phyloP scores from a whole-genome alignment of 768 basidiomycete genomes.

The Cystofilobasidium ferigula region DNA sequence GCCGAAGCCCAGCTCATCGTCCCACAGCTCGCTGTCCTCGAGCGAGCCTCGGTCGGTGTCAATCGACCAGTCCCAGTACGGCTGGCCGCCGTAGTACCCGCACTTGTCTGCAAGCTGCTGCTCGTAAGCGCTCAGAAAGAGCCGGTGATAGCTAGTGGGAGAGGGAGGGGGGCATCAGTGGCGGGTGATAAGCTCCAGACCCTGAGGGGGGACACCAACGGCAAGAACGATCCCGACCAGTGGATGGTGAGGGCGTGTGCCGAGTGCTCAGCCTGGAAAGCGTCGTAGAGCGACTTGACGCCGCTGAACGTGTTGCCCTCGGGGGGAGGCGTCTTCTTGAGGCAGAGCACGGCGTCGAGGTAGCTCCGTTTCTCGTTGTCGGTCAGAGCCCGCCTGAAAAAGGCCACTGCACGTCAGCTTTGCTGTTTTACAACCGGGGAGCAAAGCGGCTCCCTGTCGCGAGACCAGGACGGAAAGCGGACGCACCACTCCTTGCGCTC shows the following conservation, averaged over 20 bases:
- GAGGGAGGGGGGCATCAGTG: no score
- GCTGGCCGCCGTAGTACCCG: not conserved
- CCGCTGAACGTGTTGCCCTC: not conserved
- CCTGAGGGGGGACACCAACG: no score
- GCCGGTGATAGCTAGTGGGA: no score
- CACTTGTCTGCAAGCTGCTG: not conserved
- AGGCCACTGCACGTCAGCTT: not conserved
- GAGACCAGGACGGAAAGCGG: no score
- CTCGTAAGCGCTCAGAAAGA: not conserved
- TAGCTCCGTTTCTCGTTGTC: not conserved
- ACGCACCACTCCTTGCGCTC: no score
- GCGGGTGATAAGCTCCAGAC: no score
- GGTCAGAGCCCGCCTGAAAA: not conserved
- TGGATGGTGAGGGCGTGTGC: not conserved
- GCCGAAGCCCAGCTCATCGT: not conserved
- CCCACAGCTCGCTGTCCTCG: not conserved
- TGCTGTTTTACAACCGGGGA: not conserved
- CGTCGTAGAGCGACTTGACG: not conserved
- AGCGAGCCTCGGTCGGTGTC: not conserved
- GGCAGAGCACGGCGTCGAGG: constrained; percentile 2
- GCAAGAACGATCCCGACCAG: not conserved
- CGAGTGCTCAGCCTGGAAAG: not conserved
- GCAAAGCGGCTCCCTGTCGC: not conserved
- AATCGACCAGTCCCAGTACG: not conserved
- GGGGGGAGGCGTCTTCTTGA: not conserved